A percentile compares a stretch with the other conserved stretches of the same genome.
Conservation (phyloP, 116 monocot genomes). For the Cymodocea nodosa region DNA sequence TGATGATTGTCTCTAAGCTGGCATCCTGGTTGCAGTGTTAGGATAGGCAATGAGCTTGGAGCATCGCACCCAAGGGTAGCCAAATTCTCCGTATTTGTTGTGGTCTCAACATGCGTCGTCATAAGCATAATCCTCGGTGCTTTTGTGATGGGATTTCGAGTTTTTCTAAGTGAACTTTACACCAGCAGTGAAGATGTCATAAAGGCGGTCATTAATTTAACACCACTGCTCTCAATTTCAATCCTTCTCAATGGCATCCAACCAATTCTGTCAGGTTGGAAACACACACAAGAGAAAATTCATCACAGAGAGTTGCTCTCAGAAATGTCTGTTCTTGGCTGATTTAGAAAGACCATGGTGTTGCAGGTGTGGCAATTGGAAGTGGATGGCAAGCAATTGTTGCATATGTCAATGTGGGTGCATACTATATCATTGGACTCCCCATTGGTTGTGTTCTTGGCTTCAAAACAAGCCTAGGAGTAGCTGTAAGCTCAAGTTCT, state of each 20-base stretch:
- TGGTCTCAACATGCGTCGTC: constrained; percentile 22
- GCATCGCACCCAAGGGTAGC: constrained; percentile 51
- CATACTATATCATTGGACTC: constrained; percentile 62
- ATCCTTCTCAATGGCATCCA: constrained; percentile 73
- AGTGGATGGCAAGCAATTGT: constrained; percentile 70
- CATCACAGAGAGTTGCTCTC: too few relatives aligned
- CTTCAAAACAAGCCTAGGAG: constrained; percentile 50
- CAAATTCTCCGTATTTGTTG: constrained; percentile 40
- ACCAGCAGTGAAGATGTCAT: constrained; percentile 41
- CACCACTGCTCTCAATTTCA: constrained; percentile 49
- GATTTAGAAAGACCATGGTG: not conserved
- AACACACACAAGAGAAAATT: not conserved
- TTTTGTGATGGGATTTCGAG: constrained; percentile 24
- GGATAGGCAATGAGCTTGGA: constrained; percentile 72
- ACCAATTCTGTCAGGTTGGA: constrained; percentile 62
- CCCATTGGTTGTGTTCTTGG: constrained; percentile 69
- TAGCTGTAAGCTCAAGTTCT: constrained; percentile 24
- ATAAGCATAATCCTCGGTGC: constrained; percentile 26
- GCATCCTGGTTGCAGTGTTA: constrained; percentile 19
- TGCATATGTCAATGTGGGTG: constrained; percentile 71
- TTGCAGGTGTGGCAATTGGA: constrained; percentile 57
- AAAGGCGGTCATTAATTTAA: constrained; percentile 24
- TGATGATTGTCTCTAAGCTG: not conserved
- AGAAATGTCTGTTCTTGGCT: not conserved
- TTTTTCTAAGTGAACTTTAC: constrained; percentile 40